phyloP scores from a whole-genome alignment of 2,329 filamentous ascomycete species.

The Cryphonectria radicalis region DNA sequence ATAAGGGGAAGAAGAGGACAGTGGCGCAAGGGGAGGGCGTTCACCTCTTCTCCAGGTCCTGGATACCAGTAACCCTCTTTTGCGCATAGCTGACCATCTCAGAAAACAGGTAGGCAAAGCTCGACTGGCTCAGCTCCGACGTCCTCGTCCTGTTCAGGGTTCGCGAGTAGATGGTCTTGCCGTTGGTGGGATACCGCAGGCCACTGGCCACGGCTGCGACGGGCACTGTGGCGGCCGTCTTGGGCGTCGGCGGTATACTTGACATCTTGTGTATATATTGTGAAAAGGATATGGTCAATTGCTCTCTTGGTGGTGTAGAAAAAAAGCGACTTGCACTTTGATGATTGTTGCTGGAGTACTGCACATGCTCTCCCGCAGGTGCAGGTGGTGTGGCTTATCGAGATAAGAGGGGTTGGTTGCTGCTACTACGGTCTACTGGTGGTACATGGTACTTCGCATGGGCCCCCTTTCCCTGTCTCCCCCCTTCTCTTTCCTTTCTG shows the following conservation, averaged over 20 bases:
- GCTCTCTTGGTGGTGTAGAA: not conserved
- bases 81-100: slow-evolving; percentile 98
- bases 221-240: slow-evolving; percentile 43
- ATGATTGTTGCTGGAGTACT: not conserved
- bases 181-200: slow-evolving; percentile 86
- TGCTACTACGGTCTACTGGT: not conserved
- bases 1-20: slow-evolving; percentile 13
- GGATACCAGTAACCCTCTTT: slow-evolving; percentile 84
- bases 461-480: not conserved
- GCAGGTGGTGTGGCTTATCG: slow-evolving; percentile 17
- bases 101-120: slow-evolving; percentile 93
- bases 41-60: slow-evolving; percentile 89
- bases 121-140: slow-evolving; percentile 86
- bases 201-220: slow-evolving; percentile 43
- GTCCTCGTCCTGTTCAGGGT: slow-evolving; percentile 89
- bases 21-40: slow-evolving; percentile 29
- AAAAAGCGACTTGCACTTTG: not conserved
- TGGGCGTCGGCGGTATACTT: slow-evolving; percentile 54
- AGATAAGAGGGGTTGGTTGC: slow-evolving; percentile 4
- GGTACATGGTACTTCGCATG: slow-evolving; percentile 6
- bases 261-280: slow-evolving; percentile 46
- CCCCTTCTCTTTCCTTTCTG: too few species aligned
- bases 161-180: slow-evolving; percentile 97
- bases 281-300: not conserved
- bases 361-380: not conserved